These are phyloP conservation scores for Senecio squalidus DNA, from an alignment of 140 eudicot genomes.

Conservation along the genomic window DNA sequence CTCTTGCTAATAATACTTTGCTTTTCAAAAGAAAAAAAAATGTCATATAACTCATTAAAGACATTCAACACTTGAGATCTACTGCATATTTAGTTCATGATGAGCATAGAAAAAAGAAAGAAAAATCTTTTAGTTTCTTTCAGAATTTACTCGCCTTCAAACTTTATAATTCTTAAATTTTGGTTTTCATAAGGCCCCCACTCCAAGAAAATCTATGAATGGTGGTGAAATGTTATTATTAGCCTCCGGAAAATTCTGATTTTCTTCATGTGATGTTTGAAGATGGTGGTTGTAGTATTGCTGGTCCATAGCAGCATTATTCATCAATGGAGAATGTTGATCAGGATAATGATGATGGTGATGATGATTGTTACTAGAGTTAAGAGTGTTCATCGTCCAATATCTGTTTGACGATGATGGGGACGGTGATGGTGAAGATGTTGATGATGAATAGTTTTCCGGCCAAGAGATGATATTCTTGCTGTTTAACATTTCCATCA, in stretches of 20 bases:
- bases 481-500: constrained; percentile 24
- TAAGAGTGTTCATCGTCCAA: constrained; percentile 11
- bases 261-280: constrained; percentile 18
- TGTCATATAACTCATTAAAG: constrained; percentile 15
- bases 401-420: neutral
- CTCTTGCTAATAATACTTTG: no score
- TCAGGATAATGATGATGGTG: constrained; percentile 16
- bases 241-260: constrained; percentile 12
- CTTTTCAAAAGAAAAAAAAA: no score
- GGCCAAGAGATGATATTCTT: constrained; percentile 1
- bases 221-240: constrained; percentile 36
- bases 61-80: constrained; percentile 27
- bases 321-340: constrained; percentile 27
- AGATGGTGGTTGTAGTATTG: constrained; percentile 29
- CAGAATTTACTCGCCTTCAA: no score
- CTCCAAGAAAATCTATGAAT: constrained; percentile 97
- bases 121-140: no score
- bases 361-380: constrained; percentile 16
- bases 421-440: no score
- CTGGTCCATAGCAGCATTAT: constrained; percentile 26
- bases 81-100: constrained; percentile 22
- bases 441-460: constrained; percentile 14
- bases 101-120: no score
- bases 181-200: constrained; percentile 64
- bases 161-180: no score